phyloP scores from a whole-genome alignment of 768 basidiomycete species.

The Auriscalpium vulgare region DNA sequence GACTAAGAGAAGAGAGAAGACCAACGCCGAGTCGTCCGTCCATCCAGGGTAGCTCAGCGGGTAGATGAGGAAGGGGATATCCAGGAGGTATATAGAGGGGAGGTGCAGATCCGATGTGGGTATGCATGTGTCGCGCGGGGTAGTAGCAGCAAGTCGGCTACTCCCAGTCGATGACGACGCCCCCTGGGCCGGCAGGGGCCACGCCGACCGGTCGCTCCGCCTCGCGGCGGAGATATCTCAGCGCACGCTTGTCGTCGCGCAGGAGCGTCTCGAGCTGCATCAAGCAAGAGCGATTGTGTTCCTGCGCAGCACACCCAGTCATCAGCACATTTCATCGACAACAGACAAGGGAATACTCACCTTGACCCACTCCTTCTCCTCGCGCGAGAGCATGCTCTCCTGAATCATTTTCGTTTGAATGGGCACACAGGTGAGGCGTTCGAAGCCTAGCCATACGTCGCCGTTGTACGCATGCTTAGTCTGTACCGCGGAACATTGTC shows the following conservation, averaged over 20 bases:
- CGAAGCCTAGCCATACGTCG: slow-evolving; percentile 81
- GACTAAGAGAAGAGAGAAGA: too few relatives aligned
- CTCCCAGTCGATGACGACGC: slow-evolving; percentile 72
- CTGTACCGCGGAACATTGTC: slow-evolving; percentile 25
- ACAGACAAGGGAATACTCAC: slow-evolving; percentile 26
- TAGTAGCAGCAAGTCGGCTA: neutral
- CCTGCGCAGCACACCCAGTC: slow-evolving; percentile 29
- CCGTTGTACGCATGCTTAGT: slow-evolving; percentile 68
- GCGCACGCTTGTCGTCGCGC: slow-evolving; percentile 71
- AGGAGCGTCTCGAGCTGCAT: slow-evolving; percentile 57
- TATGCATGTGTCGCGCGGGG: too few relatives aligned
- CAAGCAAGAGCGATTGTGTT: slow-evolving; percentile 72
- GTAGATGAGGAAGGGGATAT: too few relatives aligned
- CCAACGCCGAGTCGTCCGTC: too few relatives aligned
- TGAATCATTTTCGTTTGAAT: slow-evolving; percentile 90
- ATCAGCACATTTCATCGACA: neutral
- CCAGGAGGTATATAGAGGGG: too few relatives aligned
- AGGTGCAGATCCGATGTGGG: too few relatives aligned
- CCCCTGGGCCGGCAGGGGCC: slow-evolving; percentile 53
- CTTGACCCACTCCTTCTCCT: slow-evolving; percentile 84
- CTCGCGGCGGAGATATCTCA: slow-evolving; percentile 75
- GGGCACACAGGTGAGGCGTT: slow-evolving; percentile 89
- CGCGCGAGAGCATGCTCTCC: slow-evolving; percentile 72
- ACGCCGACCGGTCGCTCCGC: slow-evolving; percentile 70
- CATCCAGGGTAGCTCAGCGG: too few relatives aligned